Conservation (phyloP, 2,329 filamentous ascomycete species). For the Fusarium sp. region DNA sequence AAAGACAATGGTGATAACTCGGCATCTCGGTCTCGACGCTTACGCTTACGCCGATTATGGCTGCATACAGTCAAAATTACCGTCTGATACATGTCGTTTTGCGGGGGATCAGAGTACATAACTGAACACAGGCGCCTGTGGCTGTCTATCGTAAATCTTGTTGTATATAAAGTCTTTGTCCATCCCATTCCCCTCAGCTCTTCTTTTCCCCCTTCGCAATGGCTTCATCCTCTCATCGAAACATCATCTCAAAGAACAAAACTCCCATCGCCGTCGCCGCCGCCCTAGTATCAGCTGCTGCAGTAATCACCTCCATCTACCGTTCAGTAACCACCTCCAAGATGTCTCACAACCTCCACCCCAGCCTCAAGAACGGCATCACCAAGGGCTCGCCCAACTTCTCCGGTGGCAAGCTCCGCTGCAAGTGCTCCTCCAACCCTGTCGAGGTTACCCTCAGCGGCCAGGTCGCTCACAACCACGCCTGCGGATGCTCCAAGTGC, state of each 20-base stretch:
- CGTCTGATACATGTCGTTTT: neutral
- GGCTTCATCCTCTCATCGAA: conserved; percentile 25
- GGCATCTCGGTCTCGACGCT: conserved; percentile 36
- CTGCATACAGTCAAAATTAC: conserved; percentile 27
- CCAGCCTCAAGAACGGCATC: conserved; percentile 70
- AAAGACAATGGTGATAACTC: conserved; percentile 39
- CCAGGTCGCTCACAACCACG: conserved; percentile 75
- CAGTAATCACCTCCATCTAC: conserved; percentile 34
- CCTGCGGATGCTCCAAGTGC: conserved; percentile 77
- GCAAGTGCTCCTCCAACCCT: conserved; percentile 65
- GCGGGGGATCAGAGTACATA: conserved; percentile 25
- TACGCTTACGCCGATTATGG: conserved; percentile 14
- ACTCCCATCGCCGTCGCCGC: conserved; percentile 33
- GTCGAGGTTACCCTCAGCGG: conserved; percentile 66
- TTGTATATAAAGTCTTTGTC: conserved; percentile 12
- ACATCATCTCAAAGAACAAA: conserved; percentile 30
- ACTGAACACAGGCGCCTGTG: neutral
- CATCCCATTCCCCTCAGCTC: neutral
- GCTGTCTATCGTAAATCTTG: neutral
- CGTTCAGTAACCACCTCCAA: conserved; percentile 14
- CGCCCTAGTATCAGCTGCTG: conserved; percentile 37
- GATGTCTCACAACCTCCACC: conserved; percentile 60
- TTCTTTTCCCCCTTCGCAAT: conserved; percentile 2
- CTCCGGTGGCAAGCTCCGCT: conserved; percentile 68
- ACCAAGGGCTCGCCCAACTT: conserved; percentile 64